These are phyloP conservation scores for Sclerospora graminicola DNA, from an alignment of 352 stramenopile genomes.

Conservation along the genomic window DNA sequence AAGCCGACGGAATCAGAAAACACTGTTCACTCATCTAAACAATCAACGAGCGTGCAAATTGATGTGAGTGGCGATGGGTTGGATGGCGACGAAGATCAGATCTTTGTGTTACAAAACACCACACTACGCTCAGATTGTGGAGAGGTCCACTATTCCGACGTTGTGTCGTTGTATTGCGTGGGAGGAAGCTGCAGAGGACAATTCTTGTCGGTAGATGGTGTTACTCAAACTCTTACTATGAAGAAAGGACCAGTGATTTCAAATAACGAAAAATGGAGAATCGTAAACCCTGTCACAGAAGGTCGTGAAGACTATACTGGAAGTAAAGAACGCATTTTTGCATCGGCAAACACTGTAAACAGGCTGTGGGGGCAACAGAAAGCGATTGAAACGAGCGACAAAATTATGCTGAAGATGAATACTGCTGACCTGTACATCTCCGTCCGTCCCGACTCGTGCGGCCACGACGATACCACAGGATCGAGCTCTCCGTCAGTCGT, in stretches of 20 bases:
- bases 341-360: slow-evolving; percentile 26
- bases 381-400: slow-evolving; percentile 51
- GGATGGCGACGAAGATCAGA: slow-evolving; percentile 60
- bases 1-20: slow-evolving; percentile 5
- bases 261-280: slow-evolving; percentile 69
- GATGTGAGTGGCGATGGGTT: slow-evolving; percentile 52
- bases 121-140: slow-evolving; percentile 56
- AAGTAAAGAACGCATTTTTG: slow-evolving; percentile 29
- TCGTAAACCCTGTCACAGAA: slow-evolving; percentile 43
- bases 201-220: slow-evolving; percentile 61
- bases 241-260: slow-evolving; percentile 74
- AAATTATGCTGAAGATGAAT: slow-evolving; percentile 63
- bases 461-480: slow-evolving; percentile 4
- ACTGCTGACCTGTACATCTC: slow-evolving; percentile 50
- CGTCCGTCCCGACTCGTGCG: slow-evolving; percentile 15
- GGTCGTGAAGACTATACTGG: slow-evolving; percentile 8
- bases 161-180: slow-evolving; percentile 70
- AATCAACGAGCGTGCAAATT: slow-evolving; percentile 21
- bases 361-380: slow-evolving; percentile 55
- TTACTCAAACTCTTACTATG: slow-evolving; percentile 41
- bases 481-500: slow-evolving; percentile 15
- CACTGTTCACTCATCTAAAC: slow-evolving; percentile 14
- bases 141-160: slow-evolving; percentile 63
- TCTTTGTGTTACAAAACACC: slow-evolving; percentile 72
- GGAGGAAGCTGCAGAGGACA: slow-evolving; percentile 53